phyloP scores from a whole-genome alignment of 805 yeast species.

The Ogataea thermomethanolica region DNA sequence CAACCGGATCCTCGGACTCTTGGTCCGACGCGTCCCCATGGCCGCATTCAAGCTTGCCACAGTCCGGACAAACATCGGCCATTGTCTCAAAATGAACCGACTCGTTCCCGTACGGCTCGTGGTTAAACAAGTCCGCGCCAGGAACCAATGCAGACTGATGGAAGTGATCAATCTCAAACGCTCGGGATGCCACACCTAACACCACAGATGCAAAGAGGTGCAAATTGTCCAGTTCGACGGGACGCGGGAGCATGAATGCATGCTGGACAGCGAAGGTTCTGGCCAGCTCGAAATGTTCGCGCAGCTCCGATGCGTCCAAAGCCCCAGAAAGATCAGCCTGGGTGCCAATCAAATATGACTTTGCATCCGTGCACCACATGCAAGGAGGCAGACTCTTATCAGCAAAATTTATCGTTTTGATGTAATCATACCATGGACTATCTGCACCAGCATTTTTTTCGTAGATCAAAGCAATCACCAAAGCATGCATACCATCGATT shows the following conservation, averaged over 20 bases:
- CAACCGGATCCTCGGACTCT: conserved; percentile 9
- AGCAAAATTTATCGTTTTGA: conserved; percentile 47
- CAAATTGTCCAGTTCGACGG: conserved; percentile 32
- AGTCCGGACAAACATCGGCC: conserved; percentile 34
- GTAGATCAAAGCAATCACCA: conserved; percentile 68
- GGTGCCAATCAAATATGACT: conserved; percentile 51
- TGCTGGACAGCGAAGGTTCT: conserved; percentile 39
- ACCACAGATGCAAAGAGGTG: conserved; percentile 52
- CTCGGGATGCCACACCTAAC: conserved; percentile 67
- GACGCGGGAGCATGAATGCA: conserved; percentile 32
- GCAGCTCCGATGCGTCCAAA: conserved; percentile 45
- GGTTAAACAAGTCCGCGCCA: conserved; percentile 88
- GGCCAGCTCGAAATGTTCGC: conserved; percentile 38
- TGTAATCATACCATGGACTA: conserved; percentile 80
- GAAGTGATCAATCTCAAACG: conserved; percentile 74
- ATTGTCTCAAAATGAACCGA: conserved; percentile 64
- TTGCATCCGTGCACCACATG: conserved; percentile 56
- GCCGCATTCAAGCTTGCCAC: conserved; percentile 33
- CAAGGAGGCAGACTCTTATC: conserved; percentile 51
- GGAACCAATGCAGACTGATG: conserved; percentile 81
- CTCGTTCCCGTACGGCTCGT: conserved; percentile 49
- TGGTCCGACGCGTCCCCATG: conserved; percentile 21
- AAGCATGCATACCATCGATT: conserved; percentile 60
- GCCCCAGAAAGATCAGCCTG: conserved; percentile 61
- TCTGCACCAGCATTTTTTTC: conserved; percentile 54